Evolutionary conservation across 129 eudicot species (phyloP).

Genomic region (Tagetes patula): DNA sequence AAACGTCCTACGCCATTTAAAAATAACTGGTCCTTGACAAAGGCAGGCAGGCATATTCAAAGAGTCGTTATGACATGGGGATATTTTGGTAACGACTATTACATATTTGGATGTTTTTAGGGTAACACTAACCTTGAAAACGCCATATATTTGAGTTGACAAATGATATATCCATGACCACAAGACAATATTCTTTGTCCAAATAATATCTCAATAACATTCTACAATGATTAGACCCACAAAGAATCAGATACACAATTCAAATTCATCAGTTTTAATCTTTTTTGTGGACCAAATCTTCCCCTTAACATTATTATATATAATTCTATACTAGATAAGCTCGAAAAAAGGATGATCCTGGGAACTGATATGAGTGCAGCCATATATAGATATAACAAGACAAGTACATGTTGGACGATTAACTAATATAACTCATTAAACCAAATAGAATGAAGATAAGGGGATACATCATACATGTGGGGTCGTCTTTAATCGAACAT

Average conservation of each 20-base stretch:
- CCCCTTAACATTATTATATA: neutral
- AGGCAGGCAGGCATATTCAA: conserved; percentile 15
- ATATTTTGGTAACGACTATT: conserved; percentile 16
- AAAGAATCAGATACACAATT: conserved; percentile 26
- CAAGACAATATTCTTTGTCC: conserved; percentile 34
- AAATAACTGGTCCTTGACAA: conserved; percentile 20
- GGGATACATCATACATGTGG: conserved; percentile 18
- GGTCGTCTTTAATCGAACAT: neutral
- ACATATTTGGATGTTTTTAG: conserved; percentile 25
- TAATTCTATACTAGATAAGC: neutral
- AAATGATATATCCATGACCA: conserved; percentile 23
- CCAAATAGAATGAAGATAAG: conserved; percentile 1
- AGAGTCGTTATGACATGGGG: conserved; percentile 18
- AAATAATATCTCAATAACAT: conserved; percentile 33
- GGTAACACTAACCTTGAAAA: conserved; percentile 23
- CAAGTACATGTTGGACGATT: neutral
- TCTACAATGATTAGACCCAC: conserved; percentile 26
- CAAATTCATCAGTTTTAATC: conserved; percentile 8
- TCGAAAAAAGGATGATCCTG: neutral
- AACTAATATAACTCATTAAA: neutral
- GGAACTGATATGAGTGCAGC: neutral
- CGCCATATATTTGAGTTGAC: conserved; percentile 20
- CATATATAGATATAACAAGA: neutral
- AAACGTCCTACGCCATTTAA: conserved; percentile 8
- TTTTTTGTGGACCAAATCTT: conserved; percentile 25